Evolutionary conservation across 345 rosid genomes (phyloP).

Genomic region (Turritis glabra): DNA sequence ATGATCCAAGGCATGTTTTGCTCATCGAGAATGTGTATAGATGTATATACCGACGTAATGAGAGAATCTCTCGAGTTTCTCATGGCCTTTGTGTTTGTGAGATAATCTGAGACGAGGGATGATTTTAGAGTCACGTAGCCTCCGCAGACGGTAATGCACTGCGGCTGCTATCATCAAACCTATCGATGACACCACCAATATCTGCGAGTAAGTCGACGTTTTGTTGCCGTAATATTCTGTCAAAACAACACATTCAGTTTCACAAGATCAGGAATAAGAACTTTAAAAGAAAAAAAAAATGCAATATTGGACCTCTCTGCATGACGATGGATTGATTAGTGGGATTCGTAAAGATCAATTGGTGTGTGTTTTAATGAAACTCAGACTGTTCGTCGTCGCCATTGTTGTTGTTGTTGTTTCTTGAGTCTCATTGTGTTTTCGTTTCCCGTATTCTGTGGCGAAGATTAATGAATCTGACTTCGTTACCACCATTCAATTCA

Average conservation of each 20-base stretch:
- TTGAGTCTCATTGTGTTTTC: slow-evolving; percentile 23
- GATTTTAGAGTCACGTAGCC: slow-evolving; percentile 58
- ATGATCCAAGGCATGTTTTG: not conserved
- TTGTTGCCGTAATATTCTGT: slow-evolving; percentile 46
- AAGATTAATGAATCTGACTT: slow-evolving; percentile 8
- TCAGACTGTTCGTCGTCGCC: slow-evolving; percentile 18
- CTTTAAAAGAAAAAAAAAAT: not conserved
- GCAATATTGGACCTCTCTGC: slow-evolving; percentile 47
- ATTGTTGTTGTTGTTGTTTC: slow-evolving; percentile 33
- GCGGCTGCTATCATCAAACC: slow-evolving; percentile 75
- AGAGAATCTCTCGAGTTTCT: slow-evolving; percentile 78
- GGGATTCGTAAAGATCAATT: slow-evolving; percentile 3
- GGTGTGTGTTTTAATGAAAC: slow-evolving; percentile 14
- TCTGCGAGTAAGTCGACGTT: slow-evolving; percentile 49
- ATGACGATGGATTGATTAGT: slow-evolving; percentile 29
- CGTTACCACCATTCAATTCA: slow-evolving; percentile 18
- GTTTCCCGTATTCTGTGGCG: slow-evolving; percentile 20
- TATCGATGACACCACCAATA: slow-evolving; percentile 64
- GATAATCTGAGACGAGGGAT: slow-evolving; percentile 55
- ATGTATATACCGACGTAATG: slow-evolving; percentile 72
- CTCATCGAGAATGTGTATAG: not conserved
- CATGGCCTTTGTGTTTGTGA: slow-evolving; percentile 46
- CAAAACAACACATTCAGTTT: not conserved
- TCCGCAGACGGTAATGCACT: slow-evolving; percentile 49
- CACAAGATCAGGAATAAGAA: not conserved